These are phyloP conservation scores for Massarina eburnea DNA, from an alignment of 2,329 filamentous ascomycete species.

Conservation along the genomic window DNA sequence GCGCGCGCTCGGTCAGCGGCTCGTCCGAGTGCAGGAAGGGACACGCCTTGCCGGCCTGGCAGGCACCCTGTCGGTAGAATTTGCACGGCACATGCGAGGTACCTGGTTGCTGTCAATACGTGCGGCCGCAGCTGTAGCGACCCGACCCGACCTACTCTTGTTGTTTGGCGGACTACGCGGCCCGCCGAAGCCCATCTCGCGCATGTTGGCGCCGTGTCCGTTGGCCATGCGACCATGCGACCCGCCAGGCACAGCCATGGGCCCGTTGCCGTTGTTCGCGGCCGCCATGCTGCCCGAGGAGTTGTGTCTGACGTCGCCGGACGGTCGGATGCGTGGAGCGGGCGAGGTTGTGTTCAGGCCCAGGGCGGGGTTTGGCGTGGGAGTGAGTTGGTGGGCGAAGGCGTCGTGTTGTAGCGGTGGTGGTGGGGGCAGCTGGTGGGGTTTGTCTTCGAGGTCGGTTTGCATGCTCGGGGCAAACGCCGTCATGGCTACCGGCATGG, in stretches of 20 bases:
- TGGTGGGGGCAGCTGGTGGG: constrained; percentile 37
- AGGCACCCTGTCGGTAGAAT: constrained; percentile 96
- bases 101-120: constrained; percentile 57
- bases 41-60: constrained; percentile 93
- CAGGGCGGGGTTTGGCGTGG: constrained; percentile 18
- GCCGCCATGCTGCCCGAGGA: constrained; percentile 34
- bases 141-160: constrained; percentile 44
- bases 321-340: constrained; percentile 27
- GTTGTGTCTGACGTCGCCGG: constrained; percentile 33
- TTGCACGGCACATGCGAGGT: constrained; percentile 98
- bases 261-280: constrained; percentile 39
- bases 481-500: constrained; percentile 23
- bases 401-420: constrained; percentile 23
- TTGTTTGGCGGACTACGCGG: constrained; percentile 53
- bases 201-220: constrained; percentile 33
- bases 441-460: constrained; percentile 23
- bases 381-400: constrained; percentile 31
- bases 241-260: constrained; percentile 41
- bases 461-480: constrained; percentile 24
- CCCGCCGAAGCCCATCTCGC: constrained; percentile 43
- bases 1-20: constrained; percentile 77
- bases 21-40: constrained; percentile 95
- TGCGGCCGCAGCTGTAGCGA: not conserved
- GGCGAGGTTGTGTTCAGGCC: not conserved
- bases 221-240: constrained; percentile 34